Percentiles rank a stretch among this genome's conserved stretches.
Evolutionary conservation across 2,329 filamentous ascomycete species (phyloP).

Genomic region (Thelonectria discophora): DNA sequence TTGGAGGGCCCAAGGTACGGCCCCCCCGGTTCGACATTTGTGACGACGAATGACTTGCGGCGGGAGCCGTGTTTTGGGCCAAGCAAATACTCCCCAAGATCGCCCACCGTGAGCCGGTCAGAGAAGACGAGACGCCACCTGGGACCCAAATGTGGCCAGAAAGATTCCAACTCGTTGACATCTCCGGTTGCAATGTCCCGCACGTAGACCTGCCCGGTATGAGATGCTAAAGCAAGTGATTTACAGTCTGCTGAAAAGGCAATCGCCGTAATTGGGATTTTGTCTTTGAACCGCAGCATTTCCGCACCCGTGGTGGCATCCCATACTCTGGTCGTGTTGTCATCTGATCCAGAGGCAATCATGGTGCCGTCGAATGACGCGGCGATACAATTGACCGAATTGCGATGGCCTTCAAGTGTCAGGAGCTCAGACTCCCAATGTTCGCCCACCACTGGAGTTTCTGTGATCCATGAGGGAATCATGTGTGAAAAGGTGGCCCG

Average conservation of each 20-base stretch:
- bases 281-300: not conserved
- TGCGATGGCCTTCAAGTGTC: not conserved
- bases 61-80: no score
- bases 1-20: no score
- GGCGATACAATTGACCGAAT: not conserved
- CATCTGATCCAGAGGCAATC: not conserved
- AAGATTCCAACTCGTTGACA: not conserved
- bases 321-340: not conserved
- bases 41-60: no score
- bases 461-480: conserved; percentile 10
- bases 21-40: no score
- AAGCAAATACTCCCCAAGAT: no score
- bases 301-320: not conserved
- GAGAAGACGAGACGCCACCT: not conserved
- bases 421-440: conserved; percentile 6
- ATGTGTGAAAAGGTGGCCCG: not conserved
- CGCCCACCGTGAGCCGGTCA: no score
- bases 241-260: not conserved
- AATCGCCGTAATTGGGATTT: not conserved
- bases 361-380: not conserved
- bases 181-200: not conserved
- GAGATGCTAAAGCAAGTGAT: not conserved
- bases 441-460: not conserved
- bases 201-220: not conserved
- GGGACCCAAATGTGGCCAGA: not conserved